Evolutionary conservation across 2,329 filamentous ascomycete genomes (phyloP).

Genomic region (Thielaviopsis populi): DNA sequence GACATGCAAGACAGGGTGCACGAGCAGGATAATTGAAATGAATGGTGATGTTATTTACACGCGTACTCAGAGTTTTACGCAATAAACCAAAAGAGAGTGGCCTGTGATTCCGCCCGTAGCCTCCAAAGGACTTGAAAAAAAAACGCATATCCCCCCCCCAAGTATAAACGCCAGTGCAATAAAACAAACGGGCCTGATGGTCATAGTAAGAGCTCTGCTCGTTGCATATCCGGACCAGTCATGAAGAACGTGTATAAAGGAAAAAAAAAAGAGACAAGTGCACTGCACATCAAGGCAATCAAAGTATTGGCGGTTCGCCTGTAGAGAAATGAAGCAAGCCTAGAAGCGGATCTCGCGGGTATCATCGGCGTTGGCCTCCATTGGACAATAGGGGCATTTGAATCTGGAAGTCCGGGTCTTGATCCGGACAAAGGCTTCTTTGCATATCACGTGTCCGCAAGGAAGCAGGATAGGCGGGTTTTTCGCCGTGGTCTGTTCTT

Average conservation of each 20-base stretch:
- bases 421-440: constrained; percentile 65
- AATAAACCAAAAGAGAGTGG: not conserved
- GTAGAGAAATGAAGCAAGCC: not conserved
- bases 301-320: not conserved
- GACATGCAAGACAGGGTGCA: not conserved
- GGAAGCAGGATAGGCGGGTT: constrained; percentile 97
- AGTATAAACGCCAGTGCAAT: not conserved
- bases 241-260: not conserved
- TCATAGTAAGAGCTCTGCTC: not conserved
- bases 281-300: not conserved
- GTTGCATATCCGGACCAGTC: not conserved
- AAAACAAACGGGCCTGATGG: not conserved
- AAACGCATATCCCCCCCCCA: not conserved
- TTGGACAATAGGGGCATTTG: constrained; percentile 94
- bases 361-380: constrained; percentile 63
- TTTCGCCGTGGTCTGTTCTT: constrained; percentile 82
- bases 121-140: not conserved
- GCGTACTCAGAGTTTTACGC: not conserved
- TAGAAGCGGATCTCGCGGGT: constrained; percentile 57
- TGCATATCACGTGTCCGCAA: constrained; percentile 85
- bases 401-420: constrained; percentile 59
- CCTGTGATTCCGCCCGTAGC: not conserved
- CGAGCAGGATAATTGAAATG: not conserved
- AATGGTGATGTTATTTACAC: not conserved
- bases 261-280: not conserved